Percentiles rank a stretch among this genome's conserved stretches.
phyloP scores from a whole-genome alignment of 176 grass and related monocot species.

The Avena insularis region DNA sequence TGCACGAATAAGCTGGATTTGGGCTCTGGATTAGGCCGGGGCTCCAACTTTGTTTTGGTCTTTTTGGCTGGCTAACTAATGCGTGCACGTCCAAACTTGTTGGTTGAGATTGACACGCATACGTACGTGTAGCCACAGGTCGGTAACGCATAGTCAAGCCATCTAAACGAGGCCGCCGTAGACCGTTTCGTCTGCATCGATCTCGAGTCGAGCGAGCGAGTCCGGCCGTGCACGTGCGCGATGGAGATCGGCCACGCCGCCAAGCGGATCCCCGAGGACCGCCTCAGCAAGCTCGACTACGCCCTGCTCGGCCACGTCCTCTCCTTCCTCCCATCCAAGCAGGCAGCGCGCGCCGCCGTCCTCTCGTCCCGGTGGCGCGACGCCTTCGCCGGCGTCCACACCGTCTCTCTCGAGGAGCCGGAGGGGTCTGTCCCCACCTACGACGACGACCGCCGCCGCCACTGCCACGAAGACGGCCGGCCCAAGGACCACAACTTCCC shows the following conservation, averaged over 20 bases:
- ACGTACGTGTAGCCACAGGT: neutral
- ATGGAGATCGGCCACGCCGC: neutral
- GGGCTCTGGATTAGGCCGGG: no score
- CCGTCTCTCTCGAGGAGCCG: neutral
- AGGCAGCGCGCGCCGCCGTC: neutral
- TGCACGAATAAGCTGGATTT: no score
- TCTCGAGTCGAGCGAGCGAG: neutral
- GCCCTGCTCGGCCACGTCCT: slow-evolving; percentile 24
- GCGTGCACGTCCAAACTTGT: neutral
- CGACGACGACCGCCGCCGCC: neutral
- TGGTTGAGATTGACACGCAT: neutral
- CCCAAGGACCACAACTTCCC: neutral
- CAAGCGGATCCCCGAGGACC: neutral
- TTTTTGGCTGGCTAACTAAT: no score
- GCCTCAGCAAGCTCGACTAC: neutral
- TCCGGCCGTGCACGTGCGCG: neutral
- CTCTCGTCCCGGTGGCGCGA: slow-evolving; percentile 33
- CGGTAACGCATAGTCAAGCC: no score
- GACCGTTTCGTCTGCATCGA: no score
- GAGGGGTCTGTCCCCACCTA: neutral
- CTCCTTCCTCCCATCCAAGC: slow-evolving; percentile 36
- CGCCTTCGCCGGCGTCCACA: slow-evolving; percentile 28
- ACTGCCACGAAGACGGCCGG: no score
- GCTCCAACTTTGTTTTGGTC: no score
- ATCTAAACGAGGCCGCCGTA: neutral